phyloP scores from a whole-genome alignment of 305 asterid genomes.

The Plantago coronopus region DNA sequence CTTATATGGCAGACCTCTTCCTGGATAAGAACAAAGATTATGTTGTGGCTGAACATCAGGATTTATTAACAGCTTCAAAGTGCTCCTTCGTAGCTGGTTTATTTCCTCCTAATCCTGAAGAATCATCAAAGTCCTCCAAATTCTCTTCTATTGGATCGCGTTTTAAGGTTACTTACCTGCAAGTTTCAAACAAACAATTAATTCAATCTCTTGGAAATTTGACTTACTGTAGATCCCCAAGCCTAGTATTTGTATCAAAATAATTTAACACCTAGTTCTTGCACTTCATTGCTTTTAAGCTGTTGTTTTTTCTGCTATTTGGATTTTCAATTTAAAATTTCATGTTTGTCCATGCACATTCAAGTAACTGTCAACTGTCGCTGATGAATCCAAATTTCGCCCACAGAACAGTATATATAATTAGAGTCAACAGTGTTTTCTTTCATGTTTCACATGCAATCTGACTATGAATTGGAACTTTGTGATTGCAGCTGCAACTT shows the following conservation, averaged over 20 bases:
- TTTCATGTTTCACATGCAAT: slow-evolving; percentile 12
- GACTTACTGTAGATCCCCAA: no score
- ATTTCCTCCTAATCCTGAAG: slow-evolving; percentile 90
- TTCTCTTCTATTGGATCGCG: slow-evolving; percentile 98
- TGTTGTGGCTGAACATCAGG: slow-evolving; percentile 99
- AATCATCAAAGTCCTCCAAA: slow-evolving; percentile 93
- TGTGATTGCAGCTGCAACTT: slow-evolving; percentile 81
- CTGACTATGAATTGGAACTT: slow-evolving; percentile 28
- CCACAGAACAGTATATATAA: no score
- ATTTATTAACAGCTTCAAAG: slow-evolving; percentile 78
- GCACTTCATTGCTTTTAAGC: no score
- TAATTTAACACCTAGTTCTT: no score
- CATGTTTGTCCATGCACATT: no score
- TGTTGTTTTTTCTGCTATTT: no score
- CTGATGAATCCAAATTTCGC: background rate
- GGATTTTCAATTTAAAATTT: no score
- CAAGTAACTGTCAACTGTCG: no score
- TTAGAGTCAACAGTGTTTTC: slow-evolving; percentile 9
- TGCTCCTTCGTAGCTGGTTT: slow-evolving; percentile 90
- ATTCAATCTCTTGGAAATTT: no score
- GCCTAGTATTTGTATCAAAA: no score
- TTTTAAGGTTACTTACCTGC: slow-evolving; percentile 59
- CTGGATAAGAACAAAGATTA: slow-evolving; percentile 99
- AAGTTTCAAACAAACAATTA: no score
- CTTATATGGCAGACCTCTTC: slow-evolving; percentile 91